Evolutionary conservation across 1,284 basidiomycete genomes (phyloP), one percentile per base, ranked within the genome.

Genomic region (Cutaneotrichosporon sp.): DNA sequence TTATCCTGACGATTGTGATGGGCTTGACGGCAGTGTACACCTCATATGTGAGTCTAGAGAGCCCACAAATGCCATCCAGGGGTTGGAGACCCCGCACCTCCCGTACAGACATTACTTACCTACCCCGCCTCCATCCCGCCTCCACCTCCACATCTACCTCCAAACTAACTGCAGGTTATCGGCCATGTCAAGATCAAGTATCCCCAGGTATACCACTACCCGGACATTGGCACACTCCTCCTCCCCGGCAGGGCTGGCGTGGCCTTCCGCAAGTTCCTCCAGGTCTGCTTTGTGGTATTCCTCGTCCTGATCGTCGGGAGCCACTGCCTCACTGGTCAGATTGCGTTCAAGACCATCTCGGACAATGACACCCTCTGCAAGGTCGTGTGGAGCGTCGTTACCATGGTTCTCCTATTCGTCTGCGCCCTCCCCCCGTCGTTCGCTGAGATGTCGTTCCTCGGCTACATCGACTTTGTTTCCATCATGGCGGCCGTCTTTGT

Each of bases 381-480:
- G n/a, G 18, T 64, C 5, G 61, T 64, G 11, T 67, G 60, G 60
- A 61, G 63, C 18, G 42, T 64, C 11, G 58, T 67, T 5, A 52
- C 63, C n/a, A 64, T 62, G 60, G 16, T 67, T 16, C 50, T 67
- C 9, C 60, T 64, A 14, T 64, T 67, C 52, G 8, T 66, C 36
- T 64, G 63, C n/a, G 60, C 66, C 0, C 50, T 67, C 6, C 66
- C 63, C 21, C 66, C 63, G 6, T 64, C 66, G 60, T 62, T 64
- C 42, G 52, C 66, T 2, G 66, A 74, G 55, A 70, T 79, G 52
- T 72, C 73, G 11, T 65, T 70, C 11, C 67, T 79, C 26, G 70
- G 70, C 30, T 79, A 75, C 74, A 62, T 75, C 40, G 77, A 75
- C n/a, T 72, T 78, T 60, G 66, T 73, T 10, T 72, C 70, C 11